A percentile compares a stretch with the other conserved stretches of the same genome.
Conservation (phyloP, 768 basidiomycete species). For the Sporobolomyces pararoseus region DNA sequence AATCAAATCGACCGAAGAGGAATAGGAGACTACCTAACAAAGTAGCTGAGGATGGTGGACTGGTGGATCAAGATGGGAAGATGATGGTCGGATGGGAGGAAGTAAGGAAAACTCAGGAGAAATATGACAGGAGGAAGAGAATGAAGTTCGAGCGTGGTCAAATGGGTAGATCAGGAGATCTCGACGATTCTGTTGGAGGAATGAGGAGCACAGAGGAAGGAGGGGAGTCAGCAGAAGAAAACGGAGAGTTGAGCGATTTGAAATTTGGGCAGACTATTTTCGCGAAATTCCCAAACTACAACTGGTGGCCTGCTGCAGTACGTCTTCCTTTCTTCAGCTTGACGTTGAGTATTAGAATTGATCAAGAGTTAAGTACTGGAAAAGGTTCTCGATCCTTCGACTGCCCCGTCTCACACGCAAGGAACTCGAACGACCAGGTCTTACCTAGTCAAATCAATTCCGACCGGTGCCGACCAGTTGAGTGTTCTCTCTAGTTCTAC, state of each 20-base stretch:
- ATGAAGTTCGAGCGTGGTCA: not conserved
- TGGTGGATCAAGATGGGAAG: not conserved
- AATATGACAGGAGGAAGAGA: not conserved
- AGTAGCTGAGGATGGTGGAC: not conserved
- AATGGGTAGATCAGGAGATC: not conserved
- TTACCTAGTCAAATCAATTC: not conserved
- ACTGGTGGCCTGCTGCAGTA: not conserved
- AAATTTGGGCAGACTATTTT: not conserved
- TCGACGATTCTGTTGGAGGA: not conserved
- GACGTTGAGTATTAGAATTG: not conserved
- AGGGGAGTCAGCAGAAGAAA: not conserved
- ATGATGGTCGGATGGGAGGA: not conserved
- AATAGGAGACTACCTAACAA: not conserved
- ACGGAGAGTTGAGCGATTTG: not conserved
- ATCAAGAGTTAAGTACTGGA: not conserved
- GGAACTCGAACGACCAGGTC: not conserved
- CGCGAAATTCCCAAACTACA: not conserved
- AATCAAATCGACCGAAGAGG: not conserved
- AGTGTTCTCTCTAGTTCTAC: not conserved
- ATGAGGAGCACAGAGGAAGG: not conserved
- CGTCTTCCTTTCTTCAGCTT: not conserved
- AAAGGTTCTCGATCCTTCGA: not conserved
- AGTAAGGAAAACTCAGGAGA: no score
- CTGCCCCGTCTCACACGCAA: not conserved
- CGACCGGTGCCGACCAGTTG: not conserved